phyloP scores from a whole-genome alignment of 1,284 basidiomycete genomes.

The Trametes sp. region DNA sequence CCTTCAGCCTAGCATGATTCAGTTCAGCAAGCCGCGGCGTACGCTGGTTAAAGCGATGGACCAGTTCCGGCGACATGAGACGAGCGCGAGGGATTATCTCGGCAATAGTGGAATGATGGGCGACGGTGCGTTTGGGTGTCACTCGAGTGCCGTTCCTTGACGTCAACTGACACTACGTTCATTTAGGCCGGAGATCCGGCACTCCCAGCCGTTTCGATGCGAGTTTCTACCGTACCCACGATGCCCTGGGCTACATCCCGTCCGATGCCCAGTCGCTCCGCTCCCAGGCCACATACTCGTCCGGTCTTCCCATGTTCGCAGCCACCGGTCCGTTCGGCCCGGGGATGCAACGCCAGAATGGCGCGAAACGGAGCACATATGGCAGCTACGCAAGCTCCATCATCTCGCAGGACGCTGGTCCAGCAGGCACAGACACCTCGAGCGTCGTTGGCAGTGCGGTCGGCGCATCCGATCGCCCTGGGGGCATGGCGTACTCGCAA shows the following conservation, averaged over 20 bases:
- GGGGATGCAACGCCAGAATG: slow-evolving; percentile 64
- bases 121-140: slow-evolving; percentile 53
- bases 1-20: slow-evolving; percentile 97
- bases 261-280: slow-evolving; percentile 94
- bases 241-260: slow-evolving; percentile 93
- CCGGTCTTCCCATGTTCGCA: slow-evolving; percentile 86
- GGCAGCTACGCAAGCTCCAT: slow-evolving; percentile 90
- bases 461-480: slow-evolving; percentile 54
- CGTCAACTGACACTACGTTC: slow-evolving; percentile 32
- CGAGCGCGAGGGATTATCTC: slow-evolving; percentile 79
- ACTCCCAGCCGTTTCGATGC: slow-evolving; percentile 93
- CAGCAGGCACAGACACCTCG: slow-evolving; percentile 62
- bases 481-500: slow-evolving; percentile 83
- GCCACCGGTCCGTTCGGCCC: slow-evolving; percentile 74
- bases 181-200: slow-evolving; percentile 68
- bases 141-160: slow-evolving; percentile 25
- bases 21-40: slow-evolving; percentile 95
- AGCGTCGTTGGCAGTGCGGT: slow-evolving; percentile 64
- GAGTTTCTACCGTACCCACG: slow-evolving; percentile 95
- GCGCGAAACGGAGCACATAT: slow-evolving; percentile 78
- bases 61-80: slow-evolving; percentile 90
- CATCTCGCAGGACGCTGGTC: slow-evolving; percentile 87
- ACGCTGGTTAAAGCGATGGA: slow-evolving; percentile 88
- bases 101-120: slow-evolving; percentile 50
- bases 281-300: slow-evolving; percentile 93